phyloP scores from a whole-genome alignment of 2,329 filamentous ascomycete genomes.

The Triangularia setosa region DNA sequence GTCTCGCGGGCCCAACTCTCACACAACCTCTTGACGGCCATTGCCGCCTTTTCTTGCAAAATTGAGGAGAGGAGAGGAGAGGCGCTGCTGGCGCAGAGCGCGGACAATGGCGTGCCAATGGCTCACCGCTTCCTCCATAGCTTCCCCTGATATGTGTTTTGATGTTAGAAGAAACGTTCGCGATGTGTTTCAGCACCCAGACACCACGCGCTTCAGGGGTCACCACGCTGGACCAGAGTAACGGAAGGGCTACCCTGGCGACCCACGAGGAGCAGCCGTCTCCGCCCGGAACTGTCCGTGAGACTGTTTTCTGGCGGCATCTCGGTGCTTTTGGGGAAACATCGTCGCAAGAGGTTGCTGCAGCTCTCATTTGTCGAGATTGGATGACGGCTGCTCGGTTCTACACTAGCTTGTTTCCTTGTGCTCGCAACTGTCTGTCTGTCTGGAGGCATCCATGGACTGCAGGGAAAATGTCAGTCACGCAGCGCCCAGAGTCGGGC shows the following conservation, averaged over 20 bases:
- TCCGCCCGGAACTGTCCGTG: slow-evolving; percentile 3
- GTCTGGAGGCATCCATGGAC: no score
- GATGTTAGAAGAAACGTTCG: not conserved
- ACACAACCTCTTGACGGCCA: not conserved
- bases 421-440: slow-evolving; percentile 3
- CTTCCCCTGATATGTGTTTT: not conserved
- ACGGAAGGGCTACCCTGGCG: not conserved
- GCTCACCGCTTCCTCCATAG: not conserved
- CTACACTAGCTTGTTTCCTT: not conserved
- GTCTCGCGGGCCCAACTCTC: not conserved
- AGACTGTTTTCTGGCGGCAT: not conserved
- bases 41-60: not conserved
- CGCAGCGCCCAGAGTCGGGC: not conserved
- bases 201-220: slow-evolving; percentile 2
- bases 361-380: slow-evolving; percentile 11
- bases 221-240: not conserved
- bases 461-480: no score
- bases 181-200: slow-evolving; percentile 4
- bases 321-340: slow-evolving; percentile 2
- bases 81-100: not conserved
- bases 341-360: slow-evolving; percentile 6
- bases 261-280: not conserved
- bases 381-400: not conserved
- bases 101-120: not conserved
- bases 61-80: not conserved